These are phyloP conservation scores for Protea cynaroides DNA, from an alignment of 164 flowering plant species.

Conservation along the genomic window DNA sequence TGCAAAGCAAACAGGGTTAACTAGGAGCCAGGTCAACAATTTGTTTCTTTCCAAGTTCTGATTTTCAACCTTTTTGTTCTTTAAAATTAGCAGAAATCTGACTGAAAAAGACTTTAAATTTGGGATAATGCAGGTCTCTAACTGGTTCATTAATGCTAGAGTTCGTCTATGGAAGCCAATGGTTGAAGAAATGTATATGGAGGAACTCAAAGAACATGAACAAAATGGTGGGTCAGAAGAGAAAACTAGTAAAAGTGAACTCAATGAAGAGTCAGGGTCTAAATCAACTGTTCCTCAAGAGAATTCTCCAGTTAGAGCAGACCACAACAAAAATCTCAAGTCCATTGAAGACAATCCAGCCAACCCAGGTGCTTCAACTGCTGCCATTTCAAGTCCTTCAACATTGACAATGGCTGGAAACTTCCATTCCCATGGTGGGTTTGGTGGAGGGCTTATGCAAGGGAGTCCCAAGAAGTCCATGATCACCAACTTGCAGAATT, in stretches of 20 bases:
- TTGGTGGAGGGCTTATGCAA: slow-evolving; percentile 58
- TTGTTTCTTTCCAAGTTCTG: neutral
- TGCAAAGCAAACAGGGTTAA: slow-evolving; percentile 73
- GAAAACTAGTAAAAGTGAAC: neutral
- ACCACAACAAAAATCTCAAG: neutral
- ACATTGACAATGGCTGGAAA: slow-evolving; percentile 30
- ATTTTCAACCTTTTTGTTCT: too few relatives aligned
- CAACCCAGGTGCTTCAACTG: neutral
- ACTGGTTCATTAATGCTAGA: slow-evolving; percentile 98
- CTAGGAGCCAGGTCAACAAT: slow-evolving; percentile 57
- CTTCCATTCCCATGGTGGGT: slow-evolving; percentile 37
- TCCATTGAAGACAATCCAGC: neutral
- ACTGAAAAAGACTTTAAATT: neutral
- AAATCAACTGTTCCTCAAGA: neutral
- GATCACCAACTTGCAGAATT: slow-evolving; percentile 26
- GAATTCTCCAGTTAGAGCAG: neutral
- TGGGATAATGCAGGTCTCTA: slow-evolving; percentile 63
- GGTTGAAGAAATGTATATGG: slow-evolving; percentile 98
- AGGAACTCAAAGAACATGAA: slow-evolving; percentile 36
- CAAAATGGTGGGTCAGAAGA: slow-evolving; percentile 2
- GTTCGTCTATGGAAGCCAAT: slow-evolving; percentile 99
- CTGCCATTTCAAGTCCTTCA: slow-evolving; percentile 23
- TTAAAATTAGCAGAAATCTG: too few relatives aligned
- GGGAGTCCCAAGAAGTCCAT: slow-evolving; percentile 63
- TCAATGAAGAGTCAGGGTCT: slow-evolving; percentile 39